Percentiles rank a stretch among this genome's conserved stretches.
Evolutionary conservation across 1,284 basidiomycete species (phyloP).

Genomic region (Cutaneotrichosporon sp.): DNA sequence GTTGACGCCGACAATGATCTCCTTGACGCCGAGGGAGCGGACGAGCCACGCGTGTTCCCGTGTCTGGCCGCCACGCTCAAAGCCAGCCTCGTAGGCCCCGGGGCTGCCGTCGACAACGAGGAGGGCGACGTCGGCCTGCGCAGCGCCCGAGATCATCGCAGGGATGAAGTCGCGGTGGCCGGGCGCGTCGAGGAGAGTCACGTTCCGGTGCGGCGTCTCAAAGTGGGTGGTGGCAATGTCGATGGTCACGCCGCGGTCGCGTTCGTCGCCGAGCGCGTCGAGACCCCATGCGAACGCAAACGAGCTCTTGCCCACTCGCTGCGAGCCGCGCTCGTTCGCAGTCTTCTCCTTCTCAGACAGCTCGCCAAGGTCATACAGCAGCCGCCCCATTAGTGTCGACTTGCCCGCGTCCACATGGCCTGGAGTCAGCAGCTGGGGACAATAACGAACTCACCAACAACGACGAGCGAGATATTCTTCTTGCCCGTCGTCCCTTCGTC

Average conservation of each 20-base stretch:
- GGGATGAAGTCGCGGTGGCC: slow-evolving; percentile 97
- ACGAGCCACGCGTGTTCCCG: slow-evolving; percentile 90
- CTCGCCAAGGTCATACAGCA: slow-evolving; percentile 86
- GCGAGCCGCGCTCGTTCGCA: slow-evolving; percentile 85
- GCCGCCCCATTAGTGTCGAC: slow-evolving; percentile 91
- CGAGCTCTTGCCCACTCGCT: slow-evolving; percentile 83
- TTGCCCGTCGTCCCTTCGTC: slow-evolving; percentile 58
- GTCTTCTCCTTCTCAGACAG: slow-evolving; percentile 77
- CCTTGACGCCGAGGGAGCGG: slow-evolving; percentile 87
- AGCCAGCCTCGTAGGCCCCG: slow-evolving; percentile 94
- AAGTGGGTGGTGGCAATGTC: slow-evolving; percentile 87
- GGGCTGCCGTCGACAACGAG: slow-evolving; percentile 88
- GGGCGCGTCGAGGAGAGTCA: slow-evolving; percentile 92
- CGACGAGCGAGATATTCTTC: slow-evolving; percentile 77
- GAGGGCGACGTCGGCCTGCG: slow-evolving; percentile 92
- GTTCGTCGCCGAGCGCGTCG: slow-evolving; percentile 87
- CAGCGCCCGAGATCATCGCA: slow-evolving; percentile 98
- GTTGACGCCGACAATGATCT: slow-evolving; percentile 89
- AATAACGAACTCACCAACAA: slow-evolving; percentile 65
- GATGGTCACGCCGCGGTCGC: slow-evolving; percentile 94
- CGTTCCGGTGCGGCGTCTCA: slow-evolving; percentile 66
- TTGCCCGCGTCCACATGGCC: slow-evolving; percentile 99
- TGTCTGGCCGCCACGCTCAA: slow-evolving; percentile 92
- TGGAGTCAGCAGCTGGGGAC: slow-evolving; percentile 36
- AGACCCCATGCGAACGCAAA: slow-evolving; percentile 98